Base-by-base conservation (phyloP, 441 rosid genomes). In the Melastoma candidum region DNA sequence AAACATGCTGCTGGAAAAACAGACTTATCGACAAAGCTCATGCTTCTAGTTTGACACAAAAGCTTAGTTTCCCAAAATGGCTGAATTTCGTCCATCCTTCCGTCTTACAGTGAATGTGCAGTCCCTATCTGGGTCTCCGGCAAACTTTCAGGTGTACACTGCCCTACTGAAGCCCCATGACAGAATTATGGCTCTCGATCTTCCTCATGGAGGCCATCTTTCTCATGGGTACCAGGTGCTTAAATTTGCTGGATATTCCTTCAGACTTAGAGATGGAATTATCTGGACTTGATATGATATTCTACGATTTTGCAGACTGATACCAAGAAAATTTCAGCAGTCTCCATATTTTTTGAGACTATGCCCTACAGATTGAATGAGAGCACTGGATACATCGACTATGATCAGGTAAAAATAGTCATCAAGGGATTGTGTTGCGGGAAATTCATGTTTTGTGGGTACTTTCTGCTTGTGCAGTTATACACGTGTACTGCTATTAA, bases 81-180 rank as follows among this genome's bases (percentile, higher is more conserved):
- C 26, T 8, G 0, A 29, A 52, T 8, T 52, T 14, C 56, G 26
- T 0, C 44, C 26, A 29, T 43, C 56, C 51, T 65, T 51, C 27
- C 45, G 11, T 59, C 53, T 51, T 55, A 65, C 78, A 76, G 77
- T 75, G 51, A 81, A 77, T 51, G 78, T 75, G 64, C 78, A 78
- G 68, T 53, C 78, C 41, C 66, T 78, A 22, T 75, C 75, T 9
- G 61, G 64, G 43, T 58, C 68, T 58, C 69, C 69, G 36, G 26
- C 69, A 22, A 65, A 65, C 39, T 65, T 65, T 12, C 69, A 59
- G 54, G 67, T 68, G 11, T 62, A 52, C 52, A 58, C 52, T 43
- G 70, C 59, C 11, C 56, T 70, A 12, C 53, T 68, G 46, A 68
- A 52, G 44, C 51, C 67, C 58, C 55, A 65, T 7, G 69, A 65